Evolutionary conservation across 306 rosid species (phyloP).

Genomic region (Prunus fruticosa): DNA sequence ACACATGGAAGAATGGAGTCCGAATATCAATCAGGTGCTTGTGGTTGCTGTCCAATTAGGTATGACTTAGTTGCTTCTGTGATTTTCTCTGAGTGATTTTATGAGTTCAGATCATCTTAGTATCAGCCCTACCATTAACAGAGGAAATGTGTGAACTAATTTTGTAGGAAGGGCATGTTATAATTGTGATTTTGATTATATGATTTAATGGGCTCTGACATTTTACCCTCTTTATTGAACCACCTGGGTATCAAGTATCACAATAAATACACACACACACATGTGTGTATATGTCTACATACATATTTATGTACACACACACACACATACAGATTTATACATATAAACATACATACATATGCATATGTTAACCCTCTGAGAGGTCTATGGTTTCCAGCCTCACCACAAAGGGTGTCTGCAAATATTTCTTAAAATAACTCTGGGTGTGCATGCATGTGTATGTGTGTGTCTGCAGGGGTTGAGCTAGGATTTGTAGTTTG

Average conservation of each 20-base stretch:
- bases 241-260: not conserved
- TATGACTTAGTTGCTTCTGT: not conserved
- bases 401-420: too few relatives aligned
- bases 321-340: too few relatives aligned
- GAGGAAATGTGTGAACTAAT: not conserved
- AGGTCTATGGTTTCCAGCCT: too few relatives aligned
- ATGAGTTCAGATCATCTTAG: not conserved
- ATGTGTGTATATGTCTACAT: too few relatives aligned
- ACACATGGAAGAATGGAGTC: conserved; percentile 57
- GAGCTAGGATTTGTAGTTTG: too few relatives aligned
- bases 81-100: not conserved
- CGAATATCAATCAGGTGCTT: conserved; percentile 40
- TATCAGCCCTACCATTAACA: not conserved
- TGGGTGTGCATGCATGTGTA: too few relatives aligned
- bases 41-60: conserved; percentile 38
- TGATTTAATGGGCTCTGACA: not conserved
- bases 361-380: too few relatives aligned
- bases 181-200: not conserved
- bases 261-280: not conserved
- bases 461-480: too few relatives aligned
- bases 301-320: too few relatives aligned
- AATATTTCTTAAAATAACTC: too few relatives aligned
- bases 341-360: too few relatives aligned
- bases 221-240: not conserved
- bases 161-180: not conserved